Conservation (phyloP, 192 early-diverging fungal genomes). For the Linnemannia zychae region DNA sequence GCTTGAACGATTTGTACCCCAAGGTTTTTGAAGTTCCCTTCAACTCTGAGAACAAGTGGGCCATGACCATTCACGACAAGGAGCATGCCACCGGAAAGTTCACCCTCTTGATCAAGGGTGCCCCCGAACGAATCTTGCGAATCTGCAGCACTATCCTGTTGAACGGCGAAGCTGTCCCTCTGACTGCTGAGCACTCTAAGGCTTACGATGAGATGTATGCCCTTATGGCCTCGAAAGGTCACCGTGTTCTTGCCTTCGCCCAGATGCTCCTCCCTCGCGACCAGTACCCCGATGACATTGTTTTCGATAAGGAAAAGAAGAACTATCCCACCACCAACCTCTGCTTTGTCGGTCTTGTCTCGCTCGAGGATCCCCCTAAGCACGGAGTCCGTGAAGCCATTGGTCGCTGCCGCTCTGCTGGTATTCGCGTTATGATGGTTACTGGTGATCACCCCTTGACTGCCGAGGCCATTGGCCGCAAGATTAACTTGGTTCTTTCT, state of each 20-base stretch:
- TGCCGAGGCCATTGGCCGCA: slow-evolving; percentile 95
- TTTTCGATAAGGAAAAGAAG: slow-evolving; percentile 81
- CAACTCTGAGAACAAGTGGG: slow-evolving; percentile 97
- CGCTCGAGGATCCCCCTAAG: slow-evolving; percentile 97
- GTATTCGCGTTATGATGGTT: slow-evolving; percentile 99
- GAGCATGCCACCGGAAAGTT: slow-evolving; percentile 74
- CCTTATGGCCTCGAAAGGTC: slow-evolving; percentile 92
- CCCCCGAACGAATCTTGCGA: slow-evolving; percentile 92
- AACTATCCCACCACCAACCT: slow-evolving; percentile 79
- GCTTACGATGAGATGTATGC: slow-evolving; percentile 85
- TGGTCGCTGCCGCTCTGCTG: slow-evolving; percentile 91
- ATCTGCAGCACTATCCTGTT: slow-evolving; percentile 84
- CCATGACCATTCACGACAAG: slow-evolving; percentile 90
- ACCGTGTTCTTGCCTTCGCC: slow-evolving; percentile 96
- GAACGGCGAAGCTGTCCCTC: slow-evolving; percentile 65
- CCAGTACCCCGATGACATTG: slow-evolving; percentile 79
- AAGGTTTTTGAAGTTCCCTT: slow-evolving; percentile 97
- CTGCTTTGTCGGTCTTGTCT: slow-evolving; percentile 88
- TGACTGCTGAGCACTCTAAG: slow-evolving; percentile 76
- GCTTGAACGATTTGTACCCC: slow-evolving; percentile 73
- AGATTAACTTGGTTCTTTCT: slow-evolving; percentile 93
- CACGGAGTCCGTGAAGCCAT: slow-evolving; percentile 99
- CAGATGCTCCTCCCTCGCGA: slow-evolving; percentile 75
- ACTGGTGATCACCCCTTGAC: slow-evolving; percentile 98
- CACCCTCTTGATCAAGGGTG: slow-evolving; percentile 93